Conservation (phyloP, 352 stramenopile genomes). For the Globisporangium abappressorium region DNA sequence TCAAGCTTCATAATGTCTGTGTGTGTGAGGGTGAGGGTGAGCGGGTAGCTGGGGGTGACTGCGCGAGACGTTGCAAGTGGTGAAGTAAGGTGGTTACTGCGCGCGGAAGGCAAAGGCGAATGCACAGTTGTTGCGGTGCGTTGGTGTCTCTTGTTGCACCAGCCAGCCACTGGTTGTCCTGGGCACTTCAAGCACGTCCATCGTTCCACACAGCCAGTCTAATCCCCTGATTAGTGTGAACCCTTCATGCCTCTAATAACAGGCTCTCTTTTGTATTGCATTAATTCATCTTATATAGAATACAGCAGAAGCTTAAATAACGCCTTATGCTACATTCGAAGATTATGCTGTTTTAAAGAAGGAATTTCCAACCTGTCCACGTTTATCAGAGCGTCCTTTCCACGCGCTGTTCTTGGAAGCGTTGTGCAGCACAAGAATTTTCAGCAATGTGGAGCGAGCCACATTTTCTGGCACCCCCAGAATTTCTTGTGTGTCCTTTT, state of each 20-base stretch:
- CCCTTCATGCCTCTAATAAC: not conserved
- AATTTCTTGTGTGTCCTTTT: not conserved
- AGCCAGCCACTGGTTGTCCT: constrained; percentile 19
- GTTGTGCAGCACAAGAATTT: constrained; percentile 23
- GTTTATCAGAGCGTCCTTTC: constrained; percentile 4
- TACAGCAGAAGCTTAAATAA: too few species aligned
- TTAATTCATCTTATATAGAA: too few species aligned
- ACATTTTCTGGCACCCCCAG: not conserved
- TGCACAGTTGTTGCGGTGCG: not conserved
- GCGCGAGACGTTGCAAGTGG: constrained; percentile 12
- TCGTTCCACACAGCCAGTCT: constrained; percentile 5
- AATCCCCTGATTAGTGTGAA: not conserved
- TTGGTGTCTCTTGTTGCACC: not conserved
- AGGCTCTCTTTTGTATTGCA: too few species aligned
- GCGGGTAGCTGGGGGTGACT: not conserved
- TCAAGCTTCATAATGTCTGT: constrained; percentile 33
- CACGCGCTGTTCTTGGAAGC: not conserved
- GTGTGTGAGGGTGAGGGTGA: not conserved
- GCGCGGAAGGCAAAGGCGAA: not conserved
- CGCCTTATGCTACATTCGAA: too few species aligned
- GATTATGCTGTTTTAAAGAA: too few species aligned
- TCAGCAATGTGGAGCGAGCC: constrained; percentile 9
- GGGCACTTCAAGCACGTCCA: constrained; percentile 27
- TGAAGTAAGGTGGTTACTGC: constrained; percentile 15
- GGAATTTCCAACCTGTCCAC: not conserved